Evolutionary conservation across 176 grass and related monocot species (phyloP).

Genomic region (Oryza glaberrima): DNA sequence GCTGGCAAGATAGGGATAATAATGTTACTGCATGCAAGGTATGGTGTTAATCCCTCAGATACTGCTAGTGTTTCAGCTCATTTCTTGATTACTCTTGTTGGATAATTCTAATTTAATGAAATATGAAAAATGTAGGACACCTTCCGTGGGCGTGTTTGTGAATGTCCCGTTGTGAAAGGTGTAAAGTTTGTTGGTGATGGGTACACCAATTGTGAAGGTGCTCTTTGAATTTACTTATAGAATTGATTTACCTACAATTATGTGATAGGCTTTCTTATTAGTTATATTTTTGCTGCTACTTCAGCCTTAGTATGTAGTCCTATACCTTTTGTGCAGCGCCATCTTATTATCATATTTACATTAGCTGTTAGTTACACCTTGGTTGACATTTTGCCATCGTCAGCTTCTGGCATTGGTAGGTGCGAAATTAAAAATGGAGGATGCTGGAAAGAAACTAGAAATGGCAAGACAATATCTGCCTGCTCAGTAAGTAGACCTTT

Average conservation of each 20-base stretch:
- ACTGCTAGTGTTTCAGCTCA: conserved; percentile 21
- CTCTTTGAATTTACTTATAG: conserved; percentile 34
- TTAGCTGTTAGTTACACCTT: conserved; percentile 13
- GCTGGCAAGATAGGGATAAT: conserved; percentile 70
- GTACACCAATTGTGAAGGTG: conserved; percentile 91
- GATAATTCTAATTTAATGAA: conserved; percentile 12
- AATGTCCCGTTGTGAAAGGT: conserved; percentile 79
- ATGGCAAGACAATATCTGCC: conserved; percentile 74
- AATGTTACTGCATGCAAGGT: conserved; percentile 91
- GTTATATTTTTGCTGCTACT: neutral
- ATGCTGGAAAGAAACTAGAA: conserved; percentile 78
- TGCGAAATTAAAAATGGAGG: conserved; percentile 86
- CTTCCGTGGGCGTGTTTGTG: conserved; percentile 90
- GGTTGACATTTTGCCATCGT: conserved; percentile 37
- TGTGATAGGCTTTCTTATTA: neutral
- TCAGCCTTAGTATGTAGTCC: neutral
- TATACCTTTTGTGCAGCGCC: conserved; percentile 3
- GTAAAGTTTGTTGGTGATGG: conserved; percentile 91
- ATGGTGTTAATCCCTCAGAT: conserved; percentile 22
- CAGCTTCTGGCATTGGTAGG: conserved; percentile 80
- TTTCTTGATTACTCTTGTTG: conserved; percentile 27
- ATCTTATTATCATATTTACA: conserved; percentile 16
- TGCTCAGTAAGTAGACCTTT: conserved; percentile 72
- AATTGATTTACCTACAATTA: conserved; percentile 29
- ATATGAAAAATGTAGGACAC: conserved; percentile 63